phyloP scores from a whole-genome alignment of 2,329 filamentous ascomycete species.

The Lachnum nothofagi region DNA sequence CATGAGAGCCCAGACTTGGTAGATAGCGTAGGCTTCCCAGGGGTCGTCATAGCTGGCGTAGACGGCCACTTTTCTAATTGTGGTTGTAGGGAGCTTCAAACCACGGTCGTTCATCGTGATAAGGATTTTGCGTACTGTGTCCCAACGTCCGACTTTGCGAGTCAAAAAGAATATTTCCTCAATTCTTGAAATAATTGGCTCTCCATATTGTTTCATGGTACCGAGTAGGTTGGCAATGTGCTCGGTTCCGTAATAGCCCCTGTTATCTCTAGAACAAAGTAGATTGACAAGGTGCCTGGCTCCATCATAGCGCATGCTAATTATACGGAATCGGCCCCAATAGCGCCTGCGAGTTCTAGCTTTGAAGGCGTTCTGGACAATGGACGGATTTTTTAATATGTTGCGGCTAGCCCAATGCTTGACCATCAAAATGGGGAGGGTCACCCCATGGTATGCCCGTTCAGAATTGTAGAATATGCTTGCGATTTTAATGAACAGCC shows the following conservation, averaged over 20 bases:
- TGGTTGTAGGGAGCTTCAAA: slow-evolving; percentile 9
- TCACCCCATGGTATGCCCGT: no score
- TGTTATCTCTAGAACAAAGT: no score
- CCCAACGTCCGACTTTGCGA: slow-evolving; percentile 7
- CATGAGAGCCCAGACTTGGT: slow-evolving; percentile 8
- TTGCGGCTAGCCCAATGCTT: slow-evolving; percentile 21
- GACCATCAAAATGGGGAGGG: not conserved
- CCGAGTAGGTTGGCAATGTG: slow-evolving; percentile 11
- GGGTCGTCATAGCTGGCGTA: slow-evolving; percentile 11
- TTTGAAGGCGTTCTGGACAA: slow-evolving; percentile 14
- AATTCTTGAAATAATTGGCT: slow-evolving; percentile 5
- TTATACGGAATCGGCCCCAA: no score
- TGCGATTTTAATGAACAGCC: slow-evolving; percentile 5
- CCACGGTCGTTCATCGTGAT: slow-evolving; percentile 5
- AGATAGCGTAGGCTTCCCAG: slow-evolving; percentile 10
- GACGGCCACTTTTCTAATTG: slow-evolving; percentile 12
- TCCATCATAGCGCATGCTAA: no score
- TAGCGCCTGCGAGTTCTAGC: no score
- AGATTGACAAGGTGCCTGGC: no score
- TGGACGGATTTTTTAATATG: slow-evolving; percentile 5
- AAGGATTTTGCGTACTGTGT: slow-evolving; percentile 9
- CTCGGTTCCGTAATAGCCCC: no score
- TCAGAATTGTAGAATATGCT: not conserved
- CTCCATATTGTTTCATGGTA: slow-evolving; percentile 12
- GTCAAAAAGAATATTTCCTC: slow-evolving; percentile 13